Evolutionary conservation across 2,329 filamentous ascomycete species (phyloP), one percentile per base, ranked within the genome.

Genomic region (Colletotrichum sp.): DNA sequence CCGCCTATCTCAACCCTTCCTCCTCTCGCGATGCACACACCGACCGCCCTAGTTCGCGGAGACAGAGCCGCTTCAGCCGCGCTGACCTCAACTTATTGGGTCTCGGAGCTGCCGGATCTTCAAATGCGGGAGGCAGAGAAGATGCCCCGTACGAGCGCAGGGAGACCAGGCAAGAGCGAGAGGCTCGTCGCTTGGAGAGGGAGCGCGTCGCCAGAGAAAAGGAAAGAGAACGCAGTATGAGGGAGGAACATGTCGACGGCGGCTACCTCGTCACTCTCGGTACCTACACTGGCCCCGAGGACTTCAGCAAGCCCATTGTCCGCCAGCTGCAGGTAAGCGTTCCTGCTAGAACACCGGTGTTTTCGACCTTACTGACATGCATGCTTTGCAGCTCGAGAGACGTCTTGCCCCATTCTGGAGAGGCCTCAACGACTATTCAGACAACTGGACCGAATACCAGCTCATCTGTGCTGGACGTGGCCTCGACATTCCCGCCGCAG

Each of bases 341-440:
- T 5, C 24, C 24, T n/a, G n/a, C 32, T 8, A 13, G 12, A 26
- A 89, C 81, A 86, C 80, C 34, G 18, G 3, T 15, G 15, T 52
- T 10, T 13, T 56, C 34, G 56, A 64, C 36, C 28, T 18, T 30
- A 13, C 60, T 66, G 26, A 76, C 26, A 64, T n/a, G 7, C 12
- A 3, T 28, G 13, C 15, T 3, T 21, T 12, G 13, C 77, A 98
- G 96, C 96, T 99, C 83, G 97, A 99, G 85, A 91, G 97, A 79
- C 93, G 94, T 77, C 86, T 99, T 77, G 97, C 97, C 56, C 97
- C 97, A 0, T 99, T 99, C 84, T 99, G 96, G 96, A 93, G 94
- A 82, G 97, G 97, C 7, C 88, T 99, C 6, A 94, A 98, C 78
- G 96, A 98, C 83, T 95, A 97, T 84, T 94, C 93, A 18, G 91